Evolutionary conservation across 352 stramenopile genomes (phyloP).

Genomic region (Globisporangium ultimum): DNA sequence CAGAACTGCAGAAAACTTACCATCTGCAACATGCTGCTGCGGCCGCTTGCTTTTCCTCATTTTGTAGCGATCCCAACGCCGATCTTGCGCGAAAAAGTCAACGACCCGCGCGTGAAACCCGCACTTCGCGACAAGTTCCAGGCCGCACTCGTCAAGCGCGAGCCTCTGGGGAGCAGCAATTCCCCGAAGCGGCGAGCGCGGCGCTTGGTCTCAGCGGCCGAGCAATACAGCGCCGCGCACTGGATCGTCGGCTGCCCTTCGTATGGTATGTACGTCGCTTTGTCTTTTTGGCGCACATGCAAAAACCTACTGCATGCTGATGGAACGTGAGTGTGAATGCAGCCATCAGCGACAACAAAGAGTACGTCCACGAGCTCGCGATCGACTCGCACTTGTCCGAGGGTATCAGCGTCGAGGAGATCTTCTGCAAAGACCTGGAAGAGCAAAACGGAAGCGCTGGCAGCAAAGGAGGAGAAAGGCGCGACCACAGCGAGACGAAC

Average conservation of each 20-base stretch:
- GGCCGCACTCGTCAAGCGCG: slow-evolving; percentile 34
- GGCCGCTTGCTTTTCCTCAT: background rate
- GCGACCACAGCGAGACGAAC: no score
- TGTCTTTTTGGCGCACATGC: background rate
- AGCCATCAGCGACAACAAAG: slow-evolving; percentile 82
- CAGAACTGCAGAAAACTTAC: no score
- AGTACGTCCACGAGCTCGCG: slow-evolving; percentile 71
- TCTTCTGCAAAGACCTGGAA: slow-evolving; percentile 38
- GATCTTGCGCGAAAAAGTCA: slow-evolving; percentile 53
- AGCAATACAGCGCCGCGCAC: slow-evolving; percentile 46
- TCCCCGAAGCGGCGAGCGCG: slow-evolving; percentile 30
- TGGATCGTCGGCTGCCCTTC: slow-evolving; percentile 75
- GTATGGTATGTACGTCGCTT: slow-evolving; percentile 41
- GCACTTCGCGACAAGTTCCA: slow-evolving; percentile 45
- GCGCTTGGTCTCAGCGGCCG: slow-evolving; percentile 33
- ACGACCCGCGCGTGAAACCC: slow-evolving; percentile 22
- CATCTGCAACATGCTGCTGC: no score
- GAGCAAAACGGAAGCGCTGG: slow-evolving; percentile 8
- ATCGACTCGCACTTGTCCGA: slow-evolving; percentile 74
- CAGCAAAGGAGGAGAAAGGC: no score
- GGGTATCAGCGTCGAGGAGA: slow-evolving; percentile 55
- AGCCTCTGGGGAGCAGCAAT: slow-evolving; percentile 9
- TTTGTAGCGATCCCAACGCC: slow-evolving; percentile 56
- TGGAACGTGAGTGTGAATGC: slow-evolving; percentile 12
- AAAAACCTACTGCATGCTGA: no score